These are phyloP conservation scores for Aspergillus heteromorphus DNA, from an alignment of 495 filamentous ascomycete genomes.

Conservation along the genomic window DNA sequence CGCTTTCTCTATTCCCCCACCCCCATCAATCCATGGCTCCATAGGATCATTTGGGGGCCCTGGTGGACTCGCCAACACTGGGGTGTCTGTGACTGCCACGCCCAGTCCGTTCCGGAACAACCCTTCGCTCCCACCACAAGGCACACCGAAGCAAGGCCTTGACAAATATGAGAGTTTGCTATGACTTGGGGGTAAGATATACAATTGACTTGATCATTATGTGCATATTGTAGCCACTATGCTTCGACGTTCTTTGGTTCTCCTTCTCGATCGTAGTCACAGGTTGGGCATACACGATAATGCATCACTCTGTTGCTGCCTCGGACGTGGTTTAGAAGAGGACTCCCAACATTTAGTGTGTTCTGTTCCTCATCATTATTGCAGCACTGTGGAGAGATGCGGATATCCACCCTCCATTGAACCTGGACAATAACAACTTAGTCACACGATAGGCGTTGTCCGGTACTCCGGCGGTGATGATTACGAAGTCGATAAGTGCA, in stretches of 20 bases:
- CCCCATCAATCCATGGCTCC: slow-evolving; percentile 22
- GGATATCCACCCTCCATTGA: not conserved
- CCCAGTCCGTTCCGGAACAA: slow-evolving; percentile 17
- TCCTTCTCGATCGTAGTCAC: not conserved
- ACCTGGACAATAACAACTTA: not conserved
- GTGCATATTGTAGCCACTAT: slow-evolving; percentile 3
- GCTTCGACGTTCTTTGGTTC: not conserved
- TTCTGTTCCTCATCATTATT: not conserved
- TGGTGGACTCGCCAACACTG: slow-evolving; percentile 5
- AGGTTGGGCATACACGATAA: slow-evolving; percentile 1
- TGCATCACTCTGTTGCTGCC: slow-evolving; percentile 9
- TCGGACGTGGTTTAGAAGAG: not conserved
- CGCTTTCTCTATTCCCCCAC: slow-evolving; percentile 44
- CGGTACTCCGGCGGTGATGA: not conserved
- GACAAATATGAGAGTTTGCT: slow-evolving; percentile 80
- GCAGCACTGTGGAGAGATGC: not conserved
- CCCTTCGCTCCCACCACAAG: slow-evolving; percentile 16
- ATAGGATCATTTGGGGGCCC: not conserved
- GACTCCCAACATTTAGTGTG: not conserved
- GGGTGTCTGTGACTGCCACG: slow-evolving; percentile 16
- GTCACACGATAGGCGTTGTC: no score
- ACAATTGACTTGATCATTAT: slow-evolving; percentile 8
- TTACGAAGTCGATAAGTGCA: not conserved
- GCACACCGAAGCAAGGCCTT: slow-evolving; percentile 49
- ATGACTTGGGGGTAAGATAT: not conserved